Evolutionary conservation across 306 rosid genomes (phyloP), one percentile per base, ranked within the genome.

Genomic region (Argentina anserina): DNA sequence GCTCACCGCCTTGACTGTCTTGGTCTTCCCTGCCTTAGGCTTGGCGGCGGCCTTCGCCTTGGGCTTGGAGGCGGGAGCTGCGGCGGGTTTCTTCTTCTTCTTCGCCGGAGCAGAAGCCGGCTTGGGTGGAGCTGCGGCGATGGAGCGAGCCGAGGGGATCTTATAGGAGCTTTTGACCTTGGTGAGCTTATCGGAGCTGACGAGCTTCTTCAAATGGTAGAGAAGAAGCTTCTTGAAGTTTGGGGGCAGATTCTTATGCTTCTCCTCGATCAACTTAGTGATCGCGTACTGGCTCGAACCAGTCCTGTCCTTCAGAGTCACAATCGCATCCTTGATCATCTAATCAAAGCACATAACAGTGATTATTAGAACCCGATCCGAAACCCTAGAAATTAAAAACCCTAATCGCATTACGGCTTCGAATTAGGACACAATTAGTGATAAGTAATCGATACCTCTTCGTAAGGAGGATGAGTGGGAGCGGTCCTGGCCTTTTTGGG

Each of bases 261-360:
- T 88, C 74, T 83, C 92, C 47, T 91, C 99, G 13, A 87, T 83
- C 71, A 85, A 88, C 72, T 87, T 91, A 0, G 97, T 80, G 14
- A 95, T 88, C 59, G 99, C 99, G 17, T 88, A 81, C 82, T 91
- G 99, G 72, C 99, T 95, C 25, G 99, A 95, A 58, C 99, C 99
- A 0, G 87, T 88, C 67, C 90, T 88, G 83, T 95, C 99, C 28
- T 95, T 91, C 47, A 95, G 62, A 31, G 81, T 47, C 28, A 72
- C 74, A 29, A 95, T 90, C 8, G 99, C 99, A 2, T 90, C 97
- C n/a, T 73, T 74, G 46, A 91, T 82, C 99, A 95, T 95, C 99
- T 95, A 39, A 10, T 5, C 21, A 36, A 0, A 18, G n/a, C 29
- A 28, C 14, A 1, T 13, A 5, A 67, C 3, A 1, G 9, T 10